Evolutionary conservation across 1,284 basidiomycete species (phyloP).

Genomic region (Uromyces viciae-fabae): DNA sequence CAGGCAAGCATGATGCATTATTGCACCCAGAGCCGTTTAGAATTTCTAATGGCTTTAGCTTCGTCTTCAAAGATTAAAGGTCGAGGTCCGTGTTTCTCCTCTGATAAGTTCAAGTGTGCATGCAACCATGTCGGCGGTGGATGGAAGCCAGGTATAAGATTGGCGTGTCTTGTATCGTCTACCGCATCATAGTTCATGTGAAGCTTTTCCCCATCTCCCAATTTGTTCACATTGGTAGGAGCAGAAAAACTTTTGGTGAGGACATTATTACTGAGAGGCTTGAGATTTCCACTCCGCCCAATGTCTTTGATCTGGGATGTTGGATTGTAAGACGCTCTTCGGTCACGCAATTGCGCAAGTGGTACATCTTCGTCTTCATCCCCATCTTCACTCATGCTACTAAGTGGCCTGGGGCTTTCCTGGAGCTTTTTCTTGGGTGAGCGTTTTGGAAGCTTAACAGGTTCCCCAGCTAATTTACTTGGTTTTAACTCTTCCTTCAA

Average conservation of each 20-base stretch:
- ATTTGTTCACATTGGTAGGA: neutral
- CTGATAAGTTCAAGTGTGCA: neutral
- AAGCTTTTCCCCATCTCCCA: neutral
- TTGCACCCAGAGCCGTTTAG: constrained; percentile 1
- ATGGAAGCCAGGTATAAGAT: neutral
- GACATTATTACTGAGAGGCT: neutral
- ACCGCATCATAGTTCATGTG: too few species aligned
- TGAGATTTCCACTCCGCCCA: neutral
- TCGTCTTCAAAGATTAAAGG: constrained; percentile 28
- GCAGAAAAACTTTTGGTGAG: neutral
- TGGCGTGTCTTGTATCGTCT: neutral
- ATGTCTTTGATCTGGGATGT: neutral
- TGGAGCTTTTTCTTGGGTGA: neutral
- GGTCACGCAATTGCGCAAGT: constrained; percentile 6
- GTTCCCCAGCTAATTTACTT: neutral
- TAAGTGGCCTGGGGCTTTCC: neutral
- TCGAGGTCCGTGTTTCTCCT: neutral
- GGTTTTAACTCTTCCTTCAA: neutral
- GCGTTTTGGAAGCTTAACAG: neutral
- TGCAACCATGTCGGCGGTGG: neutral
- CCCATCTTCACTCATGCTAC: neutral
- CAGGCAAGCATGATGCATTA: too few species aligned
- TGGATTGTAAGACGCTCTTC: constrained; percentile 1
- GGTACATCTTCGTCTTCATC: constrained; percentile 14
- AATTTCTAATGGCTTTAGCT: constrained; percentile 19